Conservation (phyloP, 2,329 filamentous ascomycete species). For the Bipolaris sorokiniana region DNA sequence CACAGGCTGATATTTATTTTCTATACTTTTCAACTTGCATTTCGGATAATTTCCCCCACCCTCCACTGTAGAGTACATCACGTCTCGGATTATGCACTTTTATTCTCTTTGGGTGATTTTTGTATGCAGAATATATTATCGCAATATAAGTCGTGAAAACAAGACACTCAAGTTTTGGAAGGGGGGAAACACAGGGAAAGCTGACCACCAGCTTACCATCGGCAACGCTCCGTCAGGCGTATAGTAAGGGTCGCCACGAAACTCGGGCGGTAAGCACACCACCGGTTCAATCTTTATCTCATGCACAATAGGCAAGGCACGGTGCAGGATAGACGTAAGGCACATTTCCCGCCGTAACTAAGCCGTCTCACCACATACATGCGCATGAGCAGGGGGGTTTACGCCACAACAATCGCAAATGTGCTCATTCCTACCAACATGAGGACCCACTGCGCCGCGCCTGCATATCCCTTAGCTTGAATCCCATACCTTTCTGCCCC, state of each 20-base stretch:
- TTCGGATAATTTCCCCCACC: not conserved
- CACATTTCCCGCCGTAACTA: not conserved
- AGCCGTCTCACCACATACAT: not conserved
- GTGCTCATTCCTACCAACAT: not conserved
- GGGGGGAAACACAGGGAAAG: not conserved
- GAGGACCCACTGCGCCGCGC: not conserved
- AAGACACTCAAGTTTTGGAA: too few species aligned
- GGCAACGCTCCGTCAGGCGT: not conserved
- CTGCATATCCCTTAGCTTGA: not conserved
- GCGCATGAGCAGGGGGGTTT: not conserved
- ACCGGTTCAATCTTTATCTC: not conserved
- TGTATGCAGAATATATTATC: not conserved
- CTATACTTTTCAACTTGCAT: not conserved
- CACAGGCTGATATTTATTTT: not conserved
- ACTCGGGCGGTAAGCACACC: not conserved
- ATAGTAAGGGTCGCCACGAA: not conserved
- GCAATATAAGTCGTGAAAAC: not conserved
- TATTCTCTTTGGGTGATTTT: not conserved
- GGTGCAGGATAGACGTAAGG: not conserved
- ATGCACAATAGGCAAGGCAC: not conserved
- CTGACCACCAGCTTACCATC: not conserved
- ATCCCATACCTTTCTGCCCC: too few species aligned
- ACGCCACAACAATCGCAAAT: constrained; percentile 12
- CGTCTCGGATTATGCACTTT: not conserved
- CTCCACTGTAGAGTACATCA: not conserved